Evolutionary conservation across 371 early-diverging fungal genomes (phyloP), one percentile per base, ranked within the genome.

Genomic region (Apophysomyces ossiformis): DNA sequence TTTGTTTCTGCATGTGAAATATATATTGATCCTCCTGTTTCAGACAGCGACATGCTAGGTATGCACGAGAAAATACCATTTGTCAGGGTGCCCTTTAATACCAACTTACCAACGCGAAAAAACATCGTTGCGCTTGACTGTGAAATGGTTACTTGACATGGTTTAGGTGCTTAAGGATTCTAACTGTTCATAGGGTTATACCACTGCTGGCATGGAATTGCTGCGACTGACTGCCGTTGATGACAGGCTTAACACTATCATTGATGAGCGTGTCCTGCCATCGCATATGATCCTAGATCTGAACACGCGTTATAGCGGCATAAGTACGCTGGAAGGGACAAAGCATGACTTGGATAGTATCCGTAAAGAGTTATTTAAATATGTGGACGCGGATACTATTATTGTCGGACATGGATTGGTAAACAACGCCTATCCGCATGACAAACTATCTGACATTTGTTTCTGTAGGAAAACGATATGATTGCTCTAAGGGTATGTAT

Each of bases 251-350:
- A 70, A 82, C 1, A 59, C 67, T 1, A 58, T 88, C 9, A 21
- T 88, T 64, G 88, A 87, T 71, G 87, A 88, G 60, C 68, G 85
- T 5, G 85, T 83, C 1, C 67, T 81, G 7, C 88, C 88, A 1
- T 72, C 71, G 13, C 73, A 82, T 58, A 74, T 75, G 67, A 70
- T 87, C 58, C 65, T 85, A 18, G 88, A 87, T 68, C 59, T 87
- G 46, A 87, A 87, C 61, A 75, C 84, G 1, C 74, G 76, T 1
- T 88, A 71, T 50, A 85, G 87, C 69, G 88, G 88, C n/a, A 81
- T 88, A 11, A 77, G 74, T 16, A 85, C 86, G 1, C 41, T 88
- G 7, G 78, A 76, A 37, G 74, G 74, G 0, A 85, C 76, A 3
- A 81, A 77, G 35, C 70, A 76, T 64, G 73, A 78, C 59, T 67